phyloP scores from a whole-genome alignment of 1,284 basidiomycete genomes.

The Sanghuangporus baumii region DNA sequence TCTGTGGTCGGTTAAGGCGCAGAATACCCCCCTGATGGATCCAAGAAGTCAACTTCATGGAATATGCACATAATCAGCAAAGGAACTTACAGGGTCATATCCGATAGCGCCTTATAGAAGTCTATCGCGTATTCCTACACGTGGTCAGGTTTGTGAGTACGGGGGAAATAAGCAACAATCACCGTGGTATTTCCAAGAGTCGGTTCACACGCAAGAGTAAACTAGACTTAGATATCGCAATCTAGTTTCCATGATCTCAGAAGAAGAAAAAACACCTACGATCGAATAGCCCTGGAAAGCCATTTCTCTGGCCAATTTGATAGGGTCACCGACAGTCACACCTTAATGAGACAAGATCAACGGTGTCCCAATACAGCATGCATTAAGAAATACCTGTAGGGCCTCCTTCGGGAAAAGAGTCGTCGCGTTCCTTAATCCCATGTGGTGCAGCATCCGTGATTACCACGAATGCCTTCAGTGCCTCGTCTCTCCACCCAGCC shows the following conservation, averaged over 20 bases:
- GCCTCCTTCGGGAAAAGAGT: slow-evolving; percentile 30
- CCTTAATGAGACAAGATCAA: slow-evolving; percentile 3
- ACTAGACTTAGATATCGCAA: neutral
- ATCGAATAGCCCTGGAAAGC: slow-evolving; percentile 23
- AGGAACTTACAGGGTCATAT: neutral
- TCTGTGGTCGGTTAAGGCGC: slow-evolving; percentile 47
- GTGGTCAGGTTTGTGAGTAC: no score
- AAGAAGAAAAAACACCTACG: neutral
- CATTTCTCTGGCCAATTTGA: slow-evolving; percentile 46
- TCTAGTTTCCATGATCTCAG: neutral
- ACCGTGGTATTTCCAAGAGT: neutral
- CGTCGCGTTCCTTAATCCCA: slow-evolving; percentile 34
- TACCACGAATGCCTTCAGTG: slow-evolving; percentile 44
- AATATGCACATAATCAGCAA: slow-evolving; percentile 26
- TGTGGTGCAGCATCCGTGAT: slow-evolving; percentile 59
- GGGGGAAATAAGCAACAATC: neutral
- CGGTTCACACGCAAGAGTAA: neutral
- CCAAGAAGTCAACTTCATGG: slow-evolving; percentile 11
- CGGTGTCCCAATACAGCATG: neutral
- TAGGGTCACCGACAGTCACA: slow-evolving; percentile 38
- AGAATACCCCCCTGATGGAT: slow-evolving; percentile 28
- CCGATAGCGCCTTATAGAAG: slow-evolving; percentile 1
- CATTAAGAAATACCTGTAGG: neutral
- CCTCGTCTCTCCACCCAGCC: slow-evolving; percentile 39
- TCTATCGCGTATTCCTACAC: slow-evolving; percentile 1